Conservation (phyloP, 176 grass and related monocot species). For the Rhynchospora tenuis region DNA sequence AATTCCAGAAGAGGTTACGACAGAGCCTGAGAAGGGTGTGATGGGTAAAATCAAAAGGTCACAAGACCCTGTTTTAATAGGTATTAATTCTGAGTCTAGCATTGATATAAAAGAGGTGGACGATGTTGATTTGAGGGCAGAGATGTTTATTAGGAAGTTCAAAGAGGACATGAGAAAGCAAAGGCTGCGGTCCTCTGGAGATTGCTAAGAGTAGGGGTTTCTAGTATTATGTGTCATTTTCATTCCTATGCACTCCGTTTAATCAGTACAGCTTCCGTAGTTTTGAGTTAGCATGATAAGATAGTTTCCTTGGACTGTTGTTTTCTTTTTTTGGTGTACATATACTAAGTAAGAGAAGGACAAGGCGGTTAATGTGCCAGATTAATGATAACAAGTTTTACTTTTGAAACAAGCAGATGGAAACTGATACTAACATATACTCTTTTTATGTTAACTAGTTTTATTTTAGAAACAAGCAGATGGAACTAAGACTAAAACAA, state of each 20-base stretch:
- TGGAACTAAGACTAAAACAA: no score
- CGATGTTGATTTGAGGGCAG: slow-evolving; percentile 61
- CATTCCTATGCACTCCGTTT: not conserved
- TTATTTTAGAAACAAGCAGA: no score
- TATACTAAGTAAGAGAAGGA: not conserved
- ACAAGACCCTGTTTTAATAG: not conserved
- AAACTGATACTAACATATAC: not conserved
- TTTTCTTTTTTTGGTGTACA: not conserved
- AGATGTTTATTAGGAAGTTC: slow-evolving; percentile 76
- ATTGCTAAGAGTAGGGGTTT: slow-evolving; percentile 50
- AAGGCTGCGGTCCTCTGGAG: slow-evolving; percentile 42
- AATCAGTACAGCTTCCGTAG: not conserved
- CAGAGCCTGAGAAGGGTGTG: not conserved
- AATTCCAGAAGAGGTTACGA: not conserved
- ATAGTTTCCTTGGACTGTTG: not conserved
- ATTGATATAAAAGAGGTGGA: slow-evolving; percentile 35
- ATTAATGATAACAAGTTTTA: not conserved
- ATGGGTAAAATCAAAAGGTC: not conserved
- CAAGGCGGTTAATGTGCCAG: not conserved
- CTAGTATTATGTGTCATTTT: slow-evolving; percentile 32
- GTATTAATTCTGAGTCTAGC: not conserved
- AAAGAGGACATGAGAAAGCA: slow-evolving; percentile 82
- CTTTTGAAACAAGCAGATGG: not conserved
- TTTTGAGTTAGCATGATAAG: slow-evolving; percentile 4
- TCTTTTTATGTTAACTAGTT: not conserved